Percentiles rank a stretch among this genome's conserved stretches.
Evolutionary conservation across 257 asterid genomes (phyloP).

Genomic region (Plectranthus barbatus): DNA sequence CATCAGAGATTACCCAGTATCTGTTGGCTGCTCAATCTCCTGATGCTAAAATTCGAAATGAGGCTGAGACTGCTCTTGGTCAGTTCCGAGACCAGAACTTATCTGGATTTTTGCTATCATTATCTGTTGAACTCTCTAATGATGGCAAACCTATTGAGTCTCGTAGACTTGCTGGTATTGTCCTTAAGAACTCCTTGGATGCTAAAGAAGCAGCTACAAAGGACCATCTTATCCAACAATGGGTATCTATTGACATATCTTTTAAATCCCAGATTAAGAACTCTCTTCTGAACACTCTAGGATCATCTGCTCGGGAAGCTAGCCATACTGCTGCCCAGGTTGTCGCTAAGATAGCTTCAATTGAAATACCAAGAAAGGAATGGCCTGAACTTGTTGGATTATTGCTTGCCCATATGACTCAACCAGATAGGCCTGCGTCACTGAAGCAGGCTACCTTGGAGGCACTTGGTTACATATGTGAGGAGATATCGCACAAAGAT

Average conservation of each 20-base stretch:
- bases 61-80: slow-evolving; percentile 60
- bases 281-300: slow-evolving; percentile 55
- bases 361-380: slow-evolving; percentile 67
- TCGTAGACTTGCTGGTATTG: slow-evolving; percentile 79
- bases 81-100: slow-evolving; percentile 55
- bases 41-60: slow-evolving; percentile 68
- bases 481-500: slow-evolving; percentile 70
- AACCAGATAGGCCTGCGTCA: slow-evolving; percentile 44
- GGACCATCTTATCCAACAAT: slow-evolving; percentile 50
- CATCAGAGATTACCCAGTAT: slow-evolving; percentile 68
- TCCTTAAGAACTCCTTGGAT: slow-evolving; percentile 72
- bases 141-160: slow-evolving; percentile 69
- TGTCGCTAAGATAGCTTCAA: slow-evolving; percentile 73
- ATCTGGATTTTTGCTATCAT: slow-evolving; percentile 54
- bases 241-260: slow-evolving; percentile 54
- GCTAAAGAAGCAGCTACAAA: slow-evolving; percentile 65
- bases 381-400: slow-evolving; percentile 78
- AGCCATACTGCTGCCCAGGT: slow-evolving; percentile 80
- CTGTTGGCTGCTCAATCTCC: slow-evolving; percentile 82
- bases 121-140: slow-evolving; percentile 61
- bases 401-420: slow-evolving; percentile 66
- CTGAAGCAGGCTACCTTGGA: slow-evolving; percentile 75
- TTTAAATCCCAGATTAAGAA: slow-evolving; percentile 59
- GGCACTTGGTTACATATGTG: slow-evolving; percentile 82
- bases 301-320: slow-evolving; percentile 55